Evolutionary conservation across 306 rosid species (phyloP).

Genomic region (Comarum palustre): DNA sequence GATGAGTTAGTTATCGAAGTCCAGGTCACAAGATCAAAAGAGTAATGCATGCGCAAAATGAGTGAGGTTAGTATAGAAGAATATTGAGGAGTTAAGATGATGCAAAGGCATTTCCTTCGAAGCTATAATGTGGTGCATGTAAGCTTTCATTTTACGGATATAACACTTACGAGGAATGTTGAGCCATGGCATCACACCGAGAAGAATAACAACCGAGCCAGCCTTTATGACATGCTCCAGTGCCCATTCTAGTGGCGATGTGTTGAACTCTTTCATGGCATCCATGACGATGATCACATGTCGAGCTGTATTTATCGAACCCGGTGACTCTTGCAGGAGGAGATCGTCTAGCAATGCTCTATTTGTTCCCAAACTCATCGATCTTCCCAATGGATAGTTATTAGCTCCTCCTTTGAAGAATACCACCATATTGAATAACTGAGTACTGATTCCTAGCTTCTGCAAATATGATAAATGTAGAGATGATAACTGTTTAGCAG

Average conservation of each 20-base stretch:
- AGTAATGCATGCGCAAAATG: not conserved
- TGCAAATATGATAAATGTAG: not conserved
- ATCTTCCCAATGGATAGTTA: not conserved
- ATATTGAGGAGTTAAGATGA: too few relatives aligned
- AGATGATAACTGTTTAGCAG: not conserved
- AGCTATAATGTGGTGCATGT: not conserved
- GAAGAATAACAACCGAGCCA: constrained; percentile 45
- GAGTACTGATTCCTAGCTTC: not conserved
- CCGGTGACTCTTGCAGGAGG: constrained; percentile 15
- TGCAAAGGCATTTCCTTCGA: not conserved
- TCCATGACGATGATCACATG: constrained; percentile 58
- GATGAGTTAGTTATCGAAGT: not conserved
- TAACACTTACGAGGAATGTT: constrained; percentile 46
- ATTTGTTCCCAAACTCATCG: not conserved
- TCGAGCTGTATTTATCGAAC: constrained; percentile 21
- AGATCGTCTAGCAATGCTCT: constrained; percentile 16
- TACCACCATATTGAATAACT: not conserved
- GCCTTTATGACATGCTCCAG: constrained; percentile 37
- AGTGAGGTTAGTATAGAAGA: too few relatives aligned
- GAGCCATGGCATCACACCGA: constrained; percentile 65
- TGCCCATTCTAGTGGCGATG: constrained; percentile 43
- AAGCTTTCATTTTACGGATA: not conserved
- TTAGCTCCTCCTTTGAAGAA: not conserved
- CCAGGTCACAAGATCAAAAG: not conserved
- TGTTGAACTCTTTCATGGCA: constrained; percentile 52